phyloP scores from a whole-genome alignment of 2,329 filamentous ascomycete species.

The Claviceps pazoutovae region DNA sequence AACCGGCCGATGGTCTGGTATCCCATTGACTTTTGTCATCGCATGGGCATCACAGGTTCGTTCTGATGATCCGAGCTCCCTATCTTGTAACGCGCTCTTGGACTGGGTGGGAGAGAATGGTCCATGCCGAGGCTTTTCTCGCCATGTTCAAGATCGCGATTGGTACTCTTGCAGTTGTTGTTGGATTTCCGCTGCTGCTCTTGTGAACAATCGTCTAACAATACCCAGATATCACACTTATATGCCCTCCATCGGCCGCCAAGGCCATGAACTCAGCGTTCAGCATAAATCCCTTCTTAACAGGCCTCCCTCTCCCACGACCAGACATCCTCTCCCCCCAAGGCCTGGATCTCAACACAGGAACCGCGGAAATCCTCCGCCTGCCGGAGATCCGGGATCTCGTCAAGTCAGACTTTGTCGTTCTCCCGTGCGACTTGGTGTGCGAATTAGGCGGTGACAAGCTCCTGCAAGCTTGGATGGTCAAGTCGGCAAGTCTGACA shows the following conservation, averaged over 20 bases:
- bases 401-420: constrained; percentile 74
- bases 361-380: constrained; percentile 77
- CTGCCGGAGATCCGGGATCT: constrained; percentile 67
- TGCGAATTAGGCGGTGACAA: constrained; percentile 77
- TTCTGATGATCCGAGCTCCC: constrained; percentile 3
- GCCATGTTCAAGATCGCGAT: neutral
- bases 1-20: constrained; percentile 88
- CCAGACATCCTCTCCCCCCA: constrained; percentile 65
- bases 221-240: constrained; percentile 42
- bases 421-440: constrained; percentile 85
- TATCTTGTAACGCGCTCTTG: neutral
- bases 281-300: constrained; percentile 66
- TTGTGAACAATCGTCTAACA: neutral
- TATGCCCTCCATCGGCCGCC: constrained; percentile 51
- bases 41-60: constrained; percentile 63
- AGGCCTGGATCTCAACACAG: constrained; percentile 67
- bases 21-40: constrained; percentile 71
- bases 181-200: too few species aligned
- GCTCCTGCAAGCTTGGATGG: constrained; percentile 85
- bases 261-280: constrained; percentile 55
- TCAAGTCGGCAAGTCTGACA: constrained; percentile 57
- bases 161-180: neutral
- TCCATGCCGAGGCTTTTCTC: neutral
- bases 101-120: neutral
- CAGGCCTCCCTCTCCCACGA: constrained; percentile 55